Base-by-base conservation (phyloP, 176 grass and related monocot genomes). In the Puccinellia tenuiflora region DNA sequence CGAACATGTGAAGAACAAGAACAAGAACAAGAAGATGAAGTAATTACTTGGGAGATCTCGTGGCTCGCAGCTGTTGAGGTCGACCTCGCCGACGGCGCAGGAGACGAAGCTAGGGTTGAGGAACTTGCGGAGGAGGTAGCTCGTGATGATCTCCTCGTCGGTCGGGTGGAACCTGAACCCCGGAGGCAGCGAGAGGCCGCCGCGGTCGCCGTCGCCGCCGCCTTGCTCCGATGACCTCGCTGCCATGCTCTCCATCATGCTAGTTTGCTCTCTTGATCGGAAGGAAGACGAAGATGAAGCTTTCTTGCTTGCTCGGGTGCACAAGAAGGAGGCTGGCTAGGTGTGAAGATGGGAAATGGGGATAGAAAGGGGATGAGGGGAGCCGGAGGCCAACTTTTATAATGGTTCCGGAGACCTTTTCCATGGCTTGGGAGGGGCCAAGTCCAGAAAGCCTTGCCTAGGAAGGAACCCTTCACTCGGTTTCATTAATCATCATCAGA, bases 81-180 rank as follows among this genome's bases (percentile, higher is more conserved):
- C 45, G 45, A 74, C 71, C 42, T 11, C 61, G 61, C 73, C 87
- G 9, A 92, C 63, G 16, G 87, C 81, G 13, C 47, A 20, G 11
- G 84, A 75, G 20, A 25, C 33, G 71, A 92, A 89, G 64, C 64
- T 84, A 81, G 87, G 87, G 69, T 85, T 87, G 46, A 78, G 1
- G 57, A 77, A 76, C 29, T 89, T 92, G 10, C 72, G 28, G 6
- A 86, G 69, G 84, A 92, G 87, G 46, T 92, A 92, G 77, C 78
- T 77, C 2, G 77, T 89, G 70, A 89, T 85, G 28, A 92, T 53
- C 77, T 92, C 90, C 17, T 89, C 87, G 0, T 89, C 90, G 0
- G 80, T 89, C 0, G 90, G 90, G 40, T 89, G 77, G n/a, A 92
- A 92, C 78, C 90, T 89, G 64, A 92, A 92, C 4, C 90, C 90